phyloP scores from a whole-genome alignment of 1,139 yeast species.

The Taiozyma sp. region DNA sequence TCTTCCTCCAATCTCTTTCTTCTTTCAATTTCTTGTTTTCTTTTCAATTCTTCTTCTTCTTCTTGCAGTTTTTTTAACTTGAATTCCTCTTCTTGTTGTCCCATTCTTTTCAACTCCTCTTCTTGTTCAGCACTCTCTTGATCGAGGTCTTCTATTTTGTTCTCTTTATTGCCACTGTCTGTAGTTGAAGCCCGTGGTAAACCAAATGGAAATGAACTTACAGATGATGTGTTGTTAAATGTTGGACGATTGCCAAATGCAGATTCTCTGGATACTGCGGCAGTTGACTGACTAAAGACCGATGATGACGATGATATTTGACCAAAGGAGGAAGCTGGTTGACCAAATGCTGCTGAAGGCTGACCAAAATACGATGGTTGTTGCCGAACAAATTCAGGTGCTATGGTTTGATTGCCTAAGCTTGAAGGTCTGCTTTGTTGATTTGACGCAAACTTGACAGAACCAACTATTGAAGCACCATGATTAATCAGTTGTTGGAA shows the following conservation, averaged over 20 bases:
- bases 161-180: slow-evolving; percentile 2
- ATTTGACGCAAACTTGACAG: slow-evolving; percentile 21
- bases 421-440: neutral
- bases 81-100: slow-evolving; percentile 9
- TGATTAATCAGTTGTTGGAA: slow-evolving; percentile 29
- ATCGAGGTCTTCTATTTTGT: slow-evolving; percentile 3
- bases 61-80: neutral
- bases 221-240: neutral
- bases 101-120: slow-evolving; percentile 5
- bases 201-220: neutral
- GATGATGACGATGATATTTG: neutral
- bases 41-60: slow-evolving; percentile 2
- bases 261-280: neutral
- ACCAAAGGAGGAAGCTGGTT: neutral
- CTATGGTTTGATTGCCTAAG: neutral
- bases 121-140: slow-evolving; percentile 1
- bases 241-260: neutral
- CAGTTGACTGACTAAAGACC: neutral
- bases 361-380: neutral
- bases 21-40: slow-evolving; percentile 5
- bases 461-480: slow-evolving; percentile 20
- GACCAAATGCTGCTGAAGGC: neutral
- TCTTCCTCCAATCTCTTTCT: slow-evolving; percentile 5
- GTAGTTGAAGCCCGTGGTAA: neutral
- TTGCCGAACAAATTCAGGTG: neutral